phyloP scores from a whole-genome alignment of 2,329 filamentous ascomycete genomes.

The Curvularia sp. region DNA sequence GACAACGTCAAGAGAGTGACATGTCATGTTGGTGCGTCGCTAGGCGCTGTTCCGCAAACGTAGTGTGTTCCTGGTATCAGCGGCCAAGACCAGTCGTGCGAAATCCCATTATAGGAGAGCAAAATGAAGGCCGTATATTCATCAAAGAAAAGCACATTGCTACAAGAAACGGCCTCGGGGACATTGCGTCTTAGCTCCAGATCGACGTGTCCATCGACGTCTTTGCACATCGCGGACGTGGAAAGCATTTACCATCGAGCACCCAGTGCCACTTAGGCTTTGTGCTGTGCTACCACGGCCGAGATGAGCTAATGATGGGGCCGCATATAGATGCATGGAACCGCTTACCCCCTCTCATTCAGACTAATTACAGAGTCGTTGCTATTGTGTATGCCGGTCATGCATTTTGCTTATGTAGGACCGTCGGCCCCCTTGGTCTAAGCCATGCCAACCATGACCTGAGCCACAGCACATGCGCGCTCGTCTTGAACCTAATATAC shows the following conservation, averaged over 20 bases:
- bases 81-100: neutral
- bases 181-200: neutral
- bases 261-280: slow-evolving; percentile 25
- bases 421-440: slow-evolving; percentile 23
- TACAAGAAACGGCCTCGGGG: slow-evolving; percentile 3
- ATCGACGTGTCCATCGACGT: slow-evolving; percentile 10
- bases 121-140: slow-evolving; percentile 8
- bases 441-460: slow-evolving; percentile 27
- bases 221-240: slow-evolving; percentile 6
- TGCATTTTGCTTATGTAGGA: slow-evolving; percentile 29
- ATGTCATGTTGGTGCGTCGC: slow-evolving; percentile 8
- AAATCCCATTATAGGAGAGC: slow-evolving; percentile 9
- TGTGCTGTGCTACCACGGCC: slow-evolving; percentile 14
- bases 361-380: slow-evolving; percentile 23
- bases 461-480: slow-evolving; percentile 22
- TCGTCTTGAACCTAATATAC: slow-evolving; percentile 34
- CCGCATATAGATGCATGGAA: slow-evolving; percentile 16
- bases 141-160: slow-evolving; percentile 4
- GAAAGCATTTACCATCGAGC: slow-evolving; percentile 17
- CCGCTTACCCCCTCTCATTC: slow-evolving; percentile 23
- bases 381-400: slow-evolving; percentile 29
- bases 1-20: slow-evolving; percentile 21
- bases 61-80: slow-evolving; percentile 1
- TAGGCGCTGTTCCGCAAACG: slow-evolving; percentile 6
- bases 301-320: slow-evolving; percentile 14